Evolutionary conservation across 2,329 filamentous ascomycete genomes (phyloP), one percentile per base, ranked within the genome.

Genomic region (Colletotrichum eremochloae): DNA sequence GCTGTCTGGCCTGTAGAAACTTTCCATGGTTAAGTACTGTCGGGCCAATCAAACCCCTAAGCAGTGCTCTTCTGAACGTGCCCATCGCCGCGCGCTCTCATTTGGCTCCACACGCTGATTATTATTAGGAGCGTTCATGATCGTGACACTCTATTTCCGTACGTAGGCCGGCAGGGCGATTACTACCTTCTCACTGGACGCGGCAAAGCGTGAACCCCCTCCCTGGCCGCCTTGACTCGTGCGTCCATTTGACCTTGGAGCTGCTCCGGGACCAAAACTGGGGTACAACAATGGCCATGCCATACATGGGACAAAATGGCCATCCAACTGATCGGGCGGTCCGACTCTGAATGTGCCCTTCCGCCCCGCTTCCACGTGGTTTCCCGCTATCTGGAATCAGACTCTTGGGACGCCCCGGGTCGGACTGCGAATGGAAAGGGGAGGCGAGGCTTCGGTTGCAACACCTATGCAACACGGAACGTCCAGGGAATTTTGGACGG

Each of bases 331-430:
- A 33, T 52, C 24, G 40, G 24, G 24, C 48, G 58, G 68, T 61
- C 66, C 66, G 48, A 65, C 46, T 65, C 55, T 36, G 20, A 55
- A 33, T 36, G 42, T 67, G 56, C 42, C 68, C 46, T 24, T 48
- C 46, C 46, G 46, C 68, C 55, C 69, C 40, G 61, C 53, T 29
- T 65, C 70, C 70, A 72, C 70, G 70, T 69, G 70, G 70, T 69
- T 42, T 61, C 53, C 70, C 55, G 70, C 70, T 40, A 9, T 44
- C 20, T 46, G 38, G 55, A 42, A 69, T 69, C 61, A 55, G 61
- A 61, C 24, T 67, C 38, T n/a, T 71, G 68, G 58, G 15, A 58
- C 44, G 65, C 42, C 42, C 42, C 50, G 24, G 50, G 24, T 42
- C 31, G 46, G 48, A 31, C 38, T n/a, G 52, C 29, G 31, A 31